Percentiles rank a stretch among this genome's conserved stretches.
Evolutionary conservation across 108 stramenopile species (phyloP).

Genomic region (Stephanodiscus triporus): DNA sequence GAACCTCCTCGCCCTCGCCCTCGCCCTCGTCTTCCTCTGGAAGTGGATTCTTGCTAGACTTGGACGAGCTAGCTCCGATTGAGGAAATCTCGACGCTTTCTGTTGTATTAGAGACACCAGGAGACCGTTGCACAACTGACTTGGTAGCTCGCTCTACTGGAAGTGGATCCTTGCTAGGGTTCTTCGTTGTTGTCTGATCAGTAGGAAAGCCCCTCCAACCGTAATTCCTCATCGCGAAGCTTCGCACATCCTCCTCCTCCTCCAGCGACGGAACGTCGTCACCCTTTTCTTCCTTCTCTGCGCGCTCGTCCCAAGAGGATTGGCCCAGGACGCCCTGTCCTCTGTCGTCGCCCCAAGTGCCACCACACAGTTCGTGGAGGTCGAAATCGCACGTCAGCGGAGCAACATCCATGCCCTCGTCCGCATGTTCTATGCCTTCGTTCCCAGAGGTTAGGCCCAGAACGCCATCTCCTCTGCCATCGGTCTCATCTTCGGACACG

Average conservation of each 20-base stretch:
- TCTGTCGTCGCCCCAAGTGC: slow-evolving; percentile 38
- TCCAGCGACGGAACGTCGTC: no score
- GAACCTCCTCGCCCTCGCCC: slow-evolving; percentile 12
- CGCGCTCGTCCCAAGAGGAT: no score
- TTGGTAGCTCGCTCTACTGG: no score
- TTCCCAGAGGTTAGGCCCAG: no score
- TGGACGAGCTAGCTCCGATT: not conserved
- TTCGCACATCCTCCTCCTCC: slow-evolving; percentile 25
- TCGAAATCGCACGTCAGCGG: not conserved
- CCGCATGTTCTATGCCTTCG: no score
- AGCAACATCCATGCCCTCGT: slow-evolving; percentile 8
- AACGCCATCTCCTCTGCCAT: no score
- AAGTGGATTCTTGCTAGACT: not conserved
- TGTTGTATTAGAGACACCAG: not conserved
- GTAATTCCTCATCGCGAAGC: slow-evolving; percentile 37
- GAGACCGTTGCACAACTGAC: no score
- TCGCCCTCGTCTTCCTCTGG: not conserved
- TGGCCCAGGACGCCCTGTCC: slow-evolving; percentile 34
- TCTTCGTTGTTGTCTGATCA: no score
- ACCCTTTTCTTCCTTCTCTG: no score
- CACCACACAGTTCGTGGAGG: slow-evolving; percentile 27
- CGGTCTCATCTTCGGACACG: no score
- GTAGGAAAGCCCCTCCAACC: slow-evolving; percentile 43
- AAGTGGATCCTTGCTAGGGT: no score
- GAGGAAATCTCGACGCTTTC: not conserved